Evolutionary conservation across 495 filamentous ascomycete genomes (phyloP).

Genomic region (Xylona heveae): DNA sequence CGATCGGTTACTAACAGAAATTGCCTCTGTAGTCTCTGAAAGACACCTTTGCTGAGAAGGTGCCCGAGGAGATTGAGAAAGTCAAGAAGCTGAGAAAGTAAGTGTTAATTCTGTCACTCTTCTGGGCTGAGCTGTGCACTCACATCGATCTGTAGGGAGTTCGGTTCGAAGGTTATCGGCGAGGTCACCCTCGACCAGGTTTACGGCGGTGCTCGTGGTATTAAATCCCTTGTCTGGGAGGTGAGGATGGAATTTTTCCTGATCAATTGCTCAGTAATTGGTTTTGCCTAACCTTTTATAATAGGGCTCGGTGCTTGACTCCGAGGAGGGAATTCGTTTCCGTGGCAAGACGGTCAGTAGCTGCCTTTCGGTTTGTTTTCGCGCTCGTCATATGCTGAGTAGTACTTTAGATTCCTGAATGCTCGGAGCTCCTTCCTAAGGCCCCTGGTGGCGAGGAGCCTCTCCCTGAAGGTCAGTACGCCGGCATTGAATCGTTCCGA

Average conservation of each 20-base stretch:
- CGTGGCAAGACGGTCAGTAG: constrained; percentile 66
- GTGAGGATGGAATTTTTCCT: too few species aligned
- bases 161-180: constrained; percentile 84
- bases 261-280: too few species aligned
- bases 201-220: constrained; percentile 95
- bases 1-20: background rate
- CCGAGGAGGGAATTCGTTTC: constrained; percentile 98
- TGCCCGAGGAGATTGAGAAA: constrained; percentile 93
- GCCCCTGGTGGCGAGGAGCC: constrained; percentile 90
- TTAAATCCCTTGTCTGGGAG: constrained; percentile 97
- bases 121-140: background rate
- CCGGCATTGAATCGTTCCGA: background rate
- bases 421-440: constrained; percentile 91
- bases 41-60: constrained; percentile 89
- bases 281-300: constrained; percentile 5
- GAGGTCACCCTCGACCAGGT: constrained; percentile 99
- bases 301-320: constrained; percentile 84
- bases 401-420: constrained; percentile 64
- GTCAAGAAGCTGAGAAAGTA: constrained; percentile 96
- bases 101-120: constrained; percentile 10
- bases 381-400: background rate
- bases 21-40: constrained; percentile 55
- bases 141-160: constrained; percentile 36
- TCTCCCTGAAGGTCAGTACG: constrained; percentile 59
- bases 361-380: background rate